Base-by-base conservation (phyloP, 345 rosid genomes). In the Gossypium mustelinum region DNA sequence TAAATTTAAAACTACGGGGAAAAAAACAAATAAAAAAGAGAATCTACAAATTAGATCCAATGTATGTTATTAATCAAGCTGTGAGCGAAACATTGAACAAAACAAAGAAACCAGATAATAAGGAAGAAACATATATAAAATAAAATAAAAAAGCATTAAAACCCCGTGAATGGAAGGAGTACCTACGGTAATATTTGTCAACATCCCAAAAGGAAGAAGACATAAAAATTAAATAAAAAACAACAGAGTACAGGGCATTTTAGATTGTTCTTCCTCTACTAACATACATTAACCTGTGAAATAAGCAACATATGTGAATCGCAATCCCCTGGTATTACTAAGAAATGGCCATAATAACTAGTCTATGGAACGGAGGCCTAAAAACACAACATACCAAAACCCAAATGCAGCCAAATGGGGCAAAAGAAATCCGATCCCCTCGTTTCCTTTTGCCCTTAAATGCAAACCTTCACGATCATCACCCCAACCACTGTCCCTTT, bases 201-300 rank as follows among this genome's bases (percentile, higher is more conserved):
- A 55, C 34, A 78, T 77, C 34, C 51, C 48, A 41, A 77, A 54
- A 17, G 3, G 20, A 71, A 16, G 50, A 20, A 70, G 70, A 43
- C 41, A 56, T 67, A 60, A 45, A 12, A 59, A 70, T 34, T 56
- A 58, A 65, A 58, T 44, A 50, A 20, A 65, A 17, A 69, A 68
- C 39, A 44, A 34, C 57, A 66, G 52, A 60, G n/a, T 70, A 80
- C 72, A 51, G 74, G 84, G 29, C 72, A 63, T 69, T 73, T 61
- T 78, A 80, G 82, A 85, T 79, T 82, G 79, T 73, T 62, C 70
- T 70, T 76, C 70, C 82, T 74, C 84, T 71, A 74, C 78, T 59
- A 79, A 78, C 48, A 81, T 76, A 74, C 68, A 71, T 12, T 50
- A 29, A 58, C 29, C 56, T 52, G 57, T 16, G 60, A 77, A 63